Percentiles rank a stretch among this genome's conserved stretches.
phyloP scores from a whole-genome alignment of 306 rosid species.

The Fragaria nilgerrensis region DNA sequence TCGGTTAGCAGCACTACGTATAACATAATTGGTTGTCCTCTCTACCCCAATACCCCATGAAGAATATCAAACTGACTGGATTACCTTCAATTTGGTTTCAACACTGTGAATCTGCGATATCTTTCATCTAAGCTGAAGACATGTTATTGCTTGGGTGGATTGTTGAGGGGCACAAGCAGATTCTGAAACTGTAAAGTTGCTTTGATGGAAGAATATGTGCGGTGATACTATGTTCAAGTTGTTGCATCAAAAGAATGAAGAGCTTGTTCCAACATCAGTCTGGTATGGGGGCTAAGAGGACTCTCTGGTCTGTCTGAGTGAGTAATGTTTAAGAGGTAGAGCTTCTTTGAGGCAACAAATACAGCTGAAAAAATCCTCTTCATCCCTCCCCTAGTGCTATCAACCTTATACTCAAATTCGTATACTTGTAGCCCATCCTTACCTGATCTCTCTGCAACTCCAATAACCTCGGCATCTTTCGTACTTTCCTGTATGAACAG shows the following conservation, averaged over 20 bases:
- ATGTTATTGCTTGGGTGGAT: conserved; percentile 5
- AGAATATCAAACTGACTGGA: neutral
- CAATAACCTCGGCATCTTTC: conserved; percentile 63
- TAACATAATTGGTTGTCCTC: neutral
- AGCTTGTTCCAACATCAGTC: conserved; percentile 42
- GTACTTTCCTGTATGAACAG: conserved; percentile 70
- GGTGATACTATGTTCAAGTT: conserved; percentile 23
- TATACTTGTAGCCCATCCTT: conserved; percentile 60
- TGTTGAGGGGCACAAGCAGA: conserved; percentile 13
- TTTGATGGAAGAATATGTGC: neutral
- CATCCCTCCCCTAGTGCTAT: conserved; percentile 88
- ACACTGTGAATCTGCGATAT: neutral
- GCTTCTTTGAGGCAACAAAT: conserved; percentile 85
- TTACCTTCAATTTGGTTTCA: neutral
- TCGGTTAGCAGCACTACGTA: neutral
- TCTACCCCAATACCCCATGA: neutral
- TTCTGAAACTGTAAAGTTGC: conserved; percentile 8
- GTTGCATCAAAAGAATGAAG: conserved; percentile 54
- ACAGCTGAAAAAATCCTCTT: conserved; percentile 85
- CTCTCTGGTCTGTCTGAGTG: conserved; percentile 83
- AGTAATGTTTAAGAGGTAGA: conserved; percentile 71
- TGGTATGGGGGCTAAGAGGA: conserved; percentile 57
- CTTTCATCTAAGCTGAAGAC: conserved; percentile 7
- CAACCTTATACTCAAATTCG: conserved; percentile 72
- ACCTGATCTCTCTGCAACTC: conserved; percentile 67